Evolutionary conservation across 2,329 filamentous ascomycete genomes (phyloP).

Genomic region (Aspergillus sp.): DNA sequence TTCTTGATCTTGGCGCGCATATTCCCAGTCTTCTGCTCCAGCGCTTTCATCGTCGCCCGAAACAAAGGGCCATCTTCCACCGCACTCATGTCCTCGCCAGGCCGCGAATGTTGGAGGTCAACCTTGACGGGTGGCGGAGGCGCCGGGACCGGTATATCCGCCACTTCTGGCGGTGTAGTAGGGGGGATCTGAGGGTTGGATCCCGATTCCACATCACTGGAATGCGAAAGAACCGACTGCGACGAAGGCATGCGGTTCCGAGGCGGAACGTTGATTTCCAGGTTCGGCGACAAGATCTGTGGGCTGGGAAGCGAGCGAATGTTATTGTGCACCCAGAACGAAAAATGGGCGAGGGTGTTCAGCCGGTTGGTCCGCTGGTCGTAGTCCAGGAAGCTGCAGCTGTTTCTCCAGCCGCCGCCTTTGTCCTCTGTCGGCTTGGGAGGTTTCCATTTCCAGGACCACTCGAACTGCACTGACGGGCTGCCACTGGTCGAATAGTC

Average conservation of each 20-base stretch:
- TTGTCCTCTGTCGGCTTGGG: constrained; percentile 78
- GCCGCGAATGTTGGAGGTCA: constrained; percentile 81
- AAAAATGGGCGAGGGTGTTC: constrained; percentile 85
- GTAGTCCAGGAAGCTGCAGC: constrained; percentile 97
- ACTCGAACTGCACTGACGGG: constrained; percentile 82
- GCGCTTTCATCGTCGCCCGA: constrained; percentile 89
- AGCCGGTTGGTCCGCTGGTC: constrained; percentile 87
- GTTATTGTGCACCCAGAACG: constrained; percentile 86
- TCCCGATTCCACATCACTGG: constrained; percentile 65
- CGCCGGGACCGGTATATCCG: constrained; percentile 23
- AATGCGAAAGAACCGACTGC: constrained; percentile 79
- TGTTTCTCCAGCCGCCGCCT: constrained; percentile 91
- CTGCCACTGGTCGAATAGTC: constrained; percentile 84
- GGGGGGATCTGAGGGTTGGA: constrained; percentile 30
- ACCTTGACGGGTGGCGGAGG: constrained; percentile 63
- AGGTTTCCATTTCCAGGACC: constrained; percentile 96
- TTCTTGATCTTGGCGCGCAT: constrained; percentile 96
- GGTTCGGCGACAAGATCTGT: constrained; percentile 66
- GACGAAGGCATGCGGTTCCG: constrained; percentile 80
- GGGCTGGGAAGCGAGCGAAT: constrained; percentile 45
- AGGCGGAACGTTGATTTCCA: constrained; percentile 69
- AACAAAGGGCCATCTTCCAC: constrained; percentile 94
- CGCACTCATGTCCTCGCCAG: constrained; percentile 77
- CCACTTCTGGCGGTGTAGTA: constrained; percentile 29
- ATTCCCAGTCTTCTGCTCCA: constrained; percentile 94